Evolutionary conservation across 148 eudicot species (phyloP).

Genomic region (Simmondsia chinensis): DNA sequence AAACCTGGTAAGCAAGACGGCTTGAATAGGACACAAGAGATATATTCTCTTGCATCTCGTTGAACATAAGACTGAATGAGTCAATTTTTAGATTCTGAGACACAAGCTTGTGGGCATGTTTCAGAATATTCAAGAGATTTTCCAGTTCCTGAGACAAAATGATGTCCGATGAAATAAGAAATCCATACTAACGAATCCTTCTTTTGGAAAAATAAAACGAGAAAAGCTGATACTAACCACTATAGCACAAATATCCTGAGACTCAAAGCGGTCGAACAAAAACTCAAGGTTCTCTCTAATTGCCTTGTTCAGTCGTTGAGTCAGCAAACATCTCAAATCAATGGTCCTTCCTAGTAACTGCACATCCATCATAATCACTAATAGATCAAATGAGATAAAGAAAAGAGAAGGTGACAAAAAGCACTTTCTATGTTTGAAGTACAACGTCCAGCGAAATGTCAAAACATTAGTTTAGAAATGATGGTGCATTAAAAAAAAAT

Average conservation of each 20-base stretch:
- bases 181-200: background rate
- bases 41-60: conserved; percentile 92
- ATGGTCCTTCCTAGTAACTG: conserved; percentile 91
- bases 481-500: no score
- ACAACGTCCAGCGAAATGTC: no score
- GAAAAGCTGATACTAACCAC: conserved; percentile 45
- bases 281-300: conserved; percentile 93
- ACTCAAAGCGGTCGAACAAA: conserved; percentile 87
- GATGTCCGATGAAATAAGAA: background rate
- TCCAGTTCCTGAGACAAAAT: conserved; percentile 73
- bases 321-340: conserved; percentile 74
- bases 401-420: no score
- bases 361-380: conserved; percentile 8
- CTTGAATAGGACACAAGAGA: conserved; percentile 99
- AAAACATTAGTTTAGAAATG: no score
- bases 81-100: conserved; percentile 71
- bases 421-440: no score
- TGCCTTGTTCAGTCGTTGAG: conserved; percentile 86
- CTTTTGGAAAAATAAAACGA: conserved; percentile 1
- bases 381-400: background rate
- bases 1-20: conserved; percentile 93
- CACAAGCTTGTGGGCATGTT: conserved; percentile 73
- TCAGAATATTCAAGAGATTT: conserved; percentile 65
- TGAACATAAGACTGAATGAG: conserved; percentile 67
- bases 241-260: conserved; percentile 89